Conservation (phyloP, 495 filamentous ascomycete genomes). For the Letharia lupina region DNA sequence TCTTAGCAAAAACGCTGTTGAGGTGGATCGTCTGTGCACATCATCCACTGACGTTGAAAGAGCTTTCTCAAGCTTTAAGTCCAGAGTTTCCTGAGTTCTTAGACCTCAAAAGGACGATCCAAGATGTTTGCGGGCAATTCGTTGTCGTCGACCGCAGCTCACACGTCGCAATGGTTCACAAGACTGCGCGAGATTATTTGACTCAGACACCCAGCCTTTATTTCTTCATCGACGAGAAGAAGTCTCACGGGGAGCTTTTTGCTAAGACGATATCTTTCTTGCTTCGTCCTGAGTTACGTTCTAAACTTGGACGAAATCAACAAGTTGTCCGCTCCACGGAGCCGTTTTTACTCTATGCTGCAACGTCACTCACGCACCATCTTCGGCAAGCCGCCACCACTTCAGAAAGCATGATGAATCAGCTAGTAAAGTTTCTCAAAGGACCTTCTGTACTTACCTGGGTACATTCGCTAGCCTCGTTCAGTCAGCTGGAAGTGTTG, state of each 20-base stretch:
- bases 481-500: constrained; percentile 13
- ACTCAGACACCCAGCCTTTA: background rate
- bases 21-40: constrained; percentile 30
- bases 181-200: no score
- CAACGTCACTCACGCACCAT: constrained; percentile 19
- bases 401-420: constrained; percentile 5
- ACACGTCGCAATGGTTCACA: no score
- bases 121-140: constrained; percentile 33
- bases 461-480: constrained; percentile 18
- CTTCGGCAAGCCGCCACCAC: constrained; percentile 13
- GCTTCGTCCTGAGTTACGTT: constrained; percentile 11
- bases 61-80: constrained; percentile 29
- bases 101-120: constrained; percentile 28
- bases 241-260: constrained; percentile 17
- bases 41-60: constrained; percentile 26
- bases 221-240: constrained; percentile 8
- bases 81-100: constrained; percentile 28
- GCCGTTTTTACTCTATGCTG: constrained; percentile 20
- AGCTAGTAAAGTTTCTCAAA: constrained; percentile 16
- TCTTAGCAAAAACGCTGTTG: constrained; percentile 29
- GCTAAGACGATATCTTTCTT: constrained; percentile 16
- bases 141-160: constrained; percentile 27
- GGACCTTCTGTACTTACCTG: constrained; percentile 20
- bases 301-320: background rate
- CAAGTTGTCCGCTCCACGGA: background rate